Percentiles rank a stretch among this genome's conserved stretches.
Conservation (phyloP, 306 rosid species). For the Rosa lucieae region DNA sequence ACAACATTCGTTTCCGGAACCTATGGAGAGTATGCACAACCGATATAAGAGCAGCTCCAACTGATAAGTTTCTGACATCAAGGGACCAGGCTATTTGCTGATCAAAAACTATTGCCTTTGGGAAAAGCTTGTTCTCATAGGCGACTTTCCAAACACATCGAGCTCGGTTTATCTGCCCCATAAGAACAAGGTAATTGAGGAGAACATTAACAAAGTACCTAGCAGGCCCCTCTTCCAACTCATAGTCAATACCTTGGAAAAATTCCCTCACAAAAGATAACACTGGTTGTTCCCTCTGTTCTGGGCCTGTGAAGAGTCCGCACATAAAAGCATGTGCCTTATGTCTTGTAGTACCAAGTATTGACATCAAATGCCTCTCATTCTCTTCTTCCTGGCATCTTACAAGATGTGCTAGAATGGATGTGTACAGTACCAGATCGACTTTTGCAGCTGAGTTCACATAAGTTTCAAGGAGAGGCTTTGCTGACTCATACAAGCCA, state of each 20-base stretch:
- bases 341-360: constrained; percentile 79
- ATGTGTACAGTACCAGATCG: constrained; percentile 89
- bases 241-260: constrained; percentile 85
- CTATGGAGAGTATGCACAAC: constrained; percentile 91
- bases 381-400: constrained; percentile 84
- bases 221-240: constrained; percentile 91
- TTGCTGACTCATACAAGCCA: constrained; percentile 72
- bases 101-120: constrained; percentile 90
- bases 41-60: constrained; percentile 89
- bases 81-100: constrained; percentile 99
- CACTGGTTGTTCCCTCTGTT: constrained; percentile 82
- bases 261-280: constrained; percentile 82
- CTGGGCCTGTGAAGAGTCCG: constrained; percentile 87
- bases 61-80: constrained; percentile 89
- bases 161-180: constrained; percentile 96
- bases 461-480: constrained; percentile 85
- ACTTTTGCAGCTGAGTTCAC: constrained; percentile 87
- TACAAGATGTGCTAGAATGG: constrained; percentile 88
- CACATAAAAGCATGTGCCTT: constrained; percentile 86
- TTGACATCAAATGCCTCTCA: constrained; percentile 92
- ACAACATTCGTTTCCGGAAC: constrained; percentile 93
- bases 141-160: constrained; percentile 95
- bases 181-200: constrained; percentile 87
- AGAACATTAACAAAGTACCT: constrained; percentile 90
- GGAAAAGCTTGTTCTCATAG: constrained; percentile 94